Conservation (phyloP, 2,329 filamentous ascomycete species). For the Hortaea sp. region DNA sequence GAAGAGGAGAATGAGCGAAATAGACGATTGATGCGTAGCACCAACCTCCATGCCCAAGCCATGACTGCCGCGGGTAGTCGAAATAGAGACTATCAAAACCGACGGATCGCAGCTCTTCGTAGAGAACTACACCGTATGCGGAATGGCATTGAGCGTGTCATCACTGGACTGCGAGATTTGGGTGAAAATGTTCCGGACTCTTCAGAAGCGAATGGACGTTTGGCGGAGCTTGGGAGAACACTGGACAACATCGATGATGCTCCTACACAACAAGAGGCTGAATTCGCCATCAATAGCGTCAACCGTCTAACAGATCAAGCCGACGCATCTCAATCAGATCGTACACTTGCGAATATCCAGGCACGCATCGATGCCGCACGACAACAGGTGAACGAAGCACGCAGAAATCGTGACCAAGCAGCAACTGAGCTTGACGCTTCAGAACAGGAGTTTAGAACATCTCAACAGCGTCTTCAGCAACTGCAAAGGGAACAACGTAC, state of each 20-base stretch:
- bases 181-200: conserved; percentile 26
- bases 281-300: conserved; percentile 15
- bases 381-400: conserved; percentile 22
- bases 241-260: conserved; percentile 18
- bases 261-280: conserved; percentile 12
- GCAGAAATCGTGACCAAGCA: conserved; percentile 23
- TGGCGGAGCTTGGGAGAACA: conserved; percentile 20
- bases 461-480: conserved; percentile 22
- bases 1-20: conserved; percentile 12
- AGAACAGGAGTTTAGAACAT: conserved; percentile 22
- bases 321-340: conserved; percentile 12
- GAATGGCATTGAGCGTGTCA: conserved; percentile 28
- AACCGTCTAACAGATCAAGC: conserved; percentile 9
- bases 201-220: conserved; percentile 18
- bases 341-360: conserved; percentile 17
- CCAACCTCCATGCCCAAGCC: conserved; percentile 17
- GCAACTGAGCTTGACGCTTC: conserved; percentile 23
- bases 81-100: conserved; percentile 25
- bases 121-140: conserved; percentile 28
- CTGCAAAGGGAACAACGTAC: conserved; percentile 26
- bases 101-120: conserved; percentile 27
- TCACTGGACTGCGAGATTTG: conserved; percentile 26
- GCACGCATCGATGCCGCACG: conserved; percentile 22
- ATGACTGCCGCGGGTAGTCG: conserved; percentile 19
- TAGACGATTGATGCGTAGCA: neutral